Percentiles rank a stretch among this genome's conserved stretches.
These are phyloP conservation scores for Syncephalastrum monosporum DNA, from an alignment of 371 early-diverging fungal species.

Conservation along the genomic window DNA sequence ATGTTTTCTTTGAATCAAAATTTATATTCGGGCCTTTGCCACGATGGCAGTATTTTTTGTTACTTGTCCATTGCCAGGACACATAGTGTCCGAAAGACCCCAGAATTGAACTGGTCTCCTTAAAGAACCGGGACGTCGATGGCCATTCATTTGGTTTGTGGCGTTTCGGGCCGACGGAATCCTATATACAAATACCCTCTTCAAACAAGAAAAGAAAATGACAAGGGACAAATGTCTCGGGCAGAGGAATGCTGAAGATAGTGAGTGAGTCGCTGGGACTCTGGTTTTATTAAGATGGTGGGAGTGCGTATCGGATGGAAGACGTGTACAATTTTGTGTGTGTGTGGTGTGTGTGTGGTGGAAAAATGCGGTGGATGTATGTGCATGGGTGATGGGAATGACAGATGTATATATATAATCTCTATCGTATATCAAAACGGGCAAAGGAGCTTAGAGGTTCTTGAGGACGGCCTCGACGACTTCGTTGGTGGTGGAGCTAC, in stretches of 20 bases:
- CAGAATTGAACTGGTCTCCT: constrained; percentile 8
- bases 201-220: constrained; percentile 2
- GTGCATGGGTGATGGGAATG: too few relatives aligned
- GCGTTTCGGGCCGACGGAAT: constrained; percentile 13
- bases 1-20: constrained; percentile 10
- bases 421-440: too few relatives aligned
- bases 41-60: constrained; percentile 12
- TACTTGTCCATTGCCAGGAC: constrained; percentile 12
- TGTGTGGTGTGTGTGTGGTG: neutral
- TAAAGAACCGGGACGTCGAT: constrained; percentile 5
- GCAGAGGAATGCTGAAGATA: too few relatives aligned
- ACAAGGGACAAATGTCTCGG: neutral
- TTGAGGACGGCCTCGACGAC: constrained; percentile 83
- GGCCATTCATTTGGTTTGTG: constrained; percentile 16
- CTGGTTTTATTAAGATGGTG: neutral
- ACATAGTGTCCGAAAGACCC: constrained; percentile 4
- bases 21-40: too few relatives aligned
- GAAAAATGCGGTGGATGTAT: too few relatives aligned
- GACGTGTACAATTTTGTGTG: too few relatives aligned
- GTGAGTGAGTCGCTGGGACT: too few relatives aligned
- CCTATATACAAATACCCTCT: constrained; percentile 1
- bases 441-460: constrained; percentile 40
- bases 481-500: constrained; percentile 78
- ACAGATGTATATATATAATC: too few relatives aligned
- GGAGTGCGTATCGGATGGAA: neutral